Evolutionary conservation across 2,329 filamentous ascomycete genomes (phyloP).

Genomic region (Aspergillus calidoustus): DNA sequence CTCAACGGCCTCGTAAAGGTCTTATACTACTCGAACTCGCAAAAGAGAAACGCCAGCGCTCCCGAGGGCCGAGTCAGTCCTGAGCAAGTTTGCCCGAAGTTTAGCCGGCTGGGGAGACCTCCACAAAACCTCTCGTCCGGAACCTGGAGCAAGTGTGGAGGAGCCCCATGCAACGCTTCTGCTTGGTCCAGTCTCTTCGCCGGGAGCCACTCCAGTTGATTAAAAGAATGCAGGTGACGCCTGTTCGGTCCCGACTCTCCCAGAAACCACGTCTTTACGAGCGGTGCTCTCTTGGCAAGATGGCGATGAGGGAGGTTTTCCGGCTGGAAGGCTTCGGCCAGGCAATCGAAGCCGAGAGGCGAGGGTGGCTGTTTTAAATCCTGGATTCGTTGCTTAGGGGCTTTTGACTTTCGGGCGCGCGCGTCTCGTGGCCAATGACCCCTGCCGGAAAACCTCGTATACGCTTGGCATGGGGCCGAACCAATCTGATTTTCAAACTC

Average conservation of each 20-base stretch:
- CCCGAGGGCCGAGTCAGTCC: background rate
- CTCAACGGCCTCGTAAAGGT: background rate
- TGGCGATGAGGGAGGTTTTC: background rate
- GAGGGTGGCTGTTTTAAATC: background rate
- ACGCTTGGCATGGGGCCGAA: background rate
- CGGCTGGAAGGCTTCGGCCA: background rate
- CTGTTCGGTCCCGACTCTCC: background rate
- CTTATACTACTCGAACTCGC: background rate
- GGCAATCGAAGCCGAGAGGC: background rate
- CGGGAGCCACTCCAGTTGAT: background rate
- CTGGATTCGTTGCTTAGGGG: background rate
- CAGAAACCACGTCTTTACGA: background rate
- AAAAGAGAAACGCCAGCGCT: background rate
- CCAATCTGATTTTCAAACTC: background rate
- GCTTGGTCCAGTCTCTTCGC: background rate
- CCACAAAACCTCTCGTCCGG: background rate
- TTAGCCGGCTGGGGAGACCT: background rate
- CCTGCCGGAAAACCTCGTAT: background rate
- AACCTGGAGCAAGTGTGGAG: background rate
- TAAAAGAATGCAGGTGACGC: background rate
- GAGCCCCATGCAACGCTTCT: background rate
- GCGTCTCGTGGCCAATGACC: background rate
- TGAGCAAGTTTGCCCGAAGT: background rate
- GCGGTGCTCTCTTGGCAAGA: background rate
- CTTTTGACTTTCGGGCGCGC: background rate